Conservation (phyloP, 2,329 filamentous ascomycete genomes). For the Fusarium setosum region DNA sequence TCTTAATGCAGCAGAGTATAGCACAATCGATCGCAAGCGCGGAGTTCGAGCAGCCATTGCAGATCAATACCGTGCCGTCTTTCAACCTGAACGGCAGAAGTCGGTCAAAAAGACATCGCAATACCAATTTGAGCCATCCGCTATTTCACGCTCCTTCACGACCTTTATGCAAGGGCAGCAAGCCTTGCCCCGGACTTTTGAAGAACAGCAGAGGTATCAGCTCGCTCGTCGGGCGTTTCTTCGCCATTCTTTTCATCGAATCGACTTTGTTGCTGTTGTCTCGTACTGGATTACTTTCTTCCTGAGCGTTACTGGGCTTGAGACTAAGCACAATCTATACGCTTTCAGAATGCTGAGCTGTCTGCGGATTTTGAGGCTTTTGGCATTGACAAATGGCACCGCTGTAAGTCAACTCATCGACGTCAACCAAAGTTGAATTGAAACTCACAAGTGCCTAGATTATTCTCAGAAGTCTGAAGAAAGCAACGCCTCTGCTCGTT, state of each 20-base stretch:
- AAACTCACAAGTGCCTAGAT: slow-evolving; percentile 64
- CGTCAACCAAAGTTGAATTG: neutral
- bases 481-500: slow-evolving; percentile 89
- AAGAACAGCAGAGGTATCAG: slow-evolving; percentile 84
- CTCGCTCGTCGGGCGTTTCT: slow-evolving; percentile 92
- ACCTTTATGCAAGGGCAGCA: slow-evolving; percentile 76
- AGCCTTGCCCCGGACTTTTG: slow-evolving; percentile 70
- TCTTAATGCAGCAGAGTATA: slow-evolving; percentile 91
- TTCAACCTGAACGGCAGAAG: slow-evolving; percentile 82
- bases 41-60: slow-evolving; percentile 79
- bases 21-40: slow-evolving; percentile 83
- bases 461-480: slow-evolving; percentile 94
- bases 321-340: slow-evolving; percentile 79
- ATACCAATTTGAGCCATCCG: slow-evolving; percentile 64
- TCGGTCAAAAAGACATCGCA: slow-evolving; percentile 68
- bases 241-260: slow-evolving; percentile 92
- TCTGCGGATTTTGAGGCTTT: slow-evolving; percentile 89
- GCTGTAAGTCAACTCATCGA: slow-evolving; percentile 67
- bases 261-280: slow-evolving; percentile 95
- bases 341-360: slow-evolving; percentile 98
- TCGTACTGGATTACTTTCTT: slow-evolving; percentile 93
- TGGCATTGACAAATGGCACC: slow-evolving; percentile 93
- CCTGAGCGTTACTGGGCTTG: slow-evolving; percentile 76
- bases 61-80: slow-evolving; percentile 81
- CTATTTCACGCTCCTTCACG: slow-evolving; percentile 82